Conservation (phyloP, 2,329 filamentous ascomycete species). For the Aspergillus sp. region DNA sequence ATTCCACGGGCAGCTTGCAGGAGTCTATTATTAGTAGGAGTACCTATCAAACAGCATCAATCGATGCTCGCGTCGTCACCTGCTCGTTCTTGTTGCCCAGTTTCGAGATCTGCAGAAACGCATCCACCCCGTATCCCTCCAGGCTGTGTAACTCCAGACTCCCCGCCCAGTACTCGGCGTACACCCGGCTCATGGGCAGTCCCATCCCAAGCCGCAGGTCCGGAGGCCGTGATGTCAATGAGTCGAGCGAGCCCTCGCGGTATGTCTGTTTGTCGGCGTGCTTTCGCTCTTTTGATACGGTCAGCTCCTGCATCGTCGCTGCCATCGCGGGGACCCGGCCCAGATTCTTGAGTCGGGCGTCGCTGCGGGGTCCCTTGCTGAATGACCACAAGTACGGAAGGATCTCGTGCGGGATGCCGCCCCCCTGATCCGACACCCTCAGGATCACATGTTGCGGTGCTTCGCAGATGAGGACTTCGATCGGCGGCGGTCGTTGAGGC, state of each 20-base stretch:
- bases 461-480: constrained; percentile 91
- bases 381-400: constrained; percentile 94
- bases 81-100: constrained; percentile 98
- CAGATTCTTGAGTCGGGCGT: constrained; percentile 73
- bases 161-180: constrained; percentile 97
- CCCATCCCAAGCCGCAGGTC: constrained; percentile 87
- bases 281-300: constrained; percentile 32
- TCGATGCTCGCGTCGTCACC: constrained; percentile 64
- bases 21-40: neutral
- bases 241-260: constrained; percentile 60
- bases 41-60: constrained; percentile 54
- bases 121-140: constrained; percentile 92
- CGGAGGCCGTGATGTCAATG: constrained; percentile 72
- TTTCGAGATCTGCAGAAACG: constrained; percentile 91
- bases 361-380: constrained; percentile 76
- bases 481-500: constrained; percentile 56
- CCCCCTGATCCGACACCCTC: constrained; percentile 88
- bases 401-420: constrained; percentile 76
- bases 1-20: neutral
- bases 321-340: constrained; percentile 81
- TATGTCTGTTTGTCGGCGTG: constrained; percentile 24
- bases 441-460: constrained; percentile 92
- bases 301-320: constrained; percentile 83
- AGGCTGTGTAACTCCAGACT: constrained; percentile 83
- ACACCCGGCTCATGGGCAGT: constrained; percentile 83